These are phyloP conservation scores for Antarctomyces pellizariae DNA, from an alignment of 495 filamentous ascomycete genomes.

Conservation along the genomic window DNA sequence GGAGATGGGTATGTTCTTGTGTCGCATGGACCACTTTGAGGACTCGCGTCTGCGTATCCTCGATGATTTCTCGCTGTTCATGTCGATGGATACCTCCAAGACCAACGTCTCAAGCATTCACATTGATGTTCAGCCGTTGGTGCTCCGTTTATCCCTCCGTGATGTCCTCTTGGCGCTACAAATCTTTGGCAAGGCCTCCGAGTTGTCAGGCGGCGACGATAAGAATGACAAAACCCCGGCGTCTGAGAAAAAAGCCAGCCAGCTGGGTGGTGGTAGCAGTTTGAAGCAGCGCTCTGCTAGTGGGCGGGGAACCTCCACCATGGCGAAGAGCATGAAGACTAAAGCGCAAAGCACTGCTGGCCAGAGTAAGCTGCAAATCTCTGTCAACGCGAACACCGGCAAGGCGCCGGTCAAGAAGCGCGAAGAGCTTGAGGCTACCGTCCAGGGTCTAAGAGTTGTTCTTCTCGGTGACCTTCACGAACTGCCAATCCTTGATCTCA, in stretches of 20 bases:
- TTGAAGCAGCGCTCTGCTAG: slow-evolving; percentile 40
- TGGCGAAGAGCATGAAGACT: slow-evolving; percentile 16
- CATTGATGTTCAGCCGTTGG: slow-evolving; percentile 72
- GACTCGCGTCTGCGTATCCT: slow-evolving; percentile 60
- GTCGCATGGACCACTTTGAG: slow-evolving; percentile 88
- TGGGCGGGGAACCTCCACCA: slow-evolving; percentile 36
- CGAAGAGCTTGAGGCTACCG: slow-evolving; percentile 61
- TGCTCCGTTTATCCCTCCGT: slow-evolving; percentile 76
- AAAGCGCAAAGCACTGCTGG: slow-evolving; percentile 7
- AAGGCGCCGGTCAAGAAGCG: slow-evolving; percentile 17
- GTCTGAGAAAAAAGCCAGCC: slow-evolving; percentile 32
- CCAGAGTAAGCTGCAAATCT: not conserved
- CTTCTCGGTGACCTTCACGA: slow-evolving; percentile 92
- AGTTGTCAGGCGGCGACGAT: slow-evolving; percentile 41
- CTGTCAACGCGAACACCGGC: slow-evolving; percentile 11
- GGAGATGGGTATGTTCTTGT: slow-evolving; percentile 92
- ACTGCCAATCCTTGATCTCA: slow-evolving; percentile 80
- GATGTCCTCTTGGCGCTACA: slow-evolving; percentile 88
- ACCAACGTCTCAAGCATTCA: slow-evolving; percentile 53
- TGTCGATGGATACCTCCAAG: slow-evolving; percentile 67
- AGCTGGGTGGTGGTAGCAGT: slow-evolving; percentile 26
- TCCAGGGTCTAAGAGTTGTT: slow-evolving; percentile 80
- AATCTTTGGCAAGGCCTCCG: slow-evolving; percentile 80
- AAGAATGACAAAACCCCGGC: slow-evolving; percentile 14
- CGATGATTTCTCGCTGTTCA: slow-evolving; percentile 79